Base-by-base conservation (phyloP, 1,284 basidiomycete genomes). In the Tranzscheliella williamsii region DNA sequence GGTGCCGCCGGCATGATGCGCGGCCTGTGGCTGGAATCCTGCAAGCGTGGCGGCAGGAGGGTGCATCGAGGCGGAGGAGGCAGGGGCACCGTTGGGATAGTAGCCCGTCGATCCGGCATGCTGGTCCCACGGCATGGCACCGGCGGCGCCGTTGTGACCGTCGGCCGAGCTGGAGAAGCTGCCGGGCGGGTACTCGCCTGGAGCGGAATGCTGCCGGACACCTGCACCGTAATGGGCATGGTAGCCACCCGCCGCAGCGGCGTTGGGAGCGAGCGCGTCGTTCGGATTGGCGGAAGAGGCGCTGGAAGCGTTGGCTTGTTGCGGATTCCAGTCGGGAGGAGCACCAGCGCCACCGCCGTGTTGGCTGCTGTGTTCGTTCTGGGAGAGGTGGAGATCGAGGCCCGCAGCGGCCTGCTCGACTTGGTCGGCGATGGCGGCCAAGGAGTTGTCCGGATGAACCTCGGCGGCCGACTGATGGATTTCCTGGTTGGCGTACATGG, bases 381-480 rank as follows among this genome's bases (percentile, higher is more conserved):
- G 38, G 9, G 48, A 53, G 2, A 30, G 27, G 30, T 60, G 48
- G 17, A 41, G 45, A 41, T 65, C 53, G 24, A 72, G 48, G 26
- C 70, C 61, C 4, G 55, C 58, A 0, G 70, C 68, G 17, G 67
- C 54, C 26, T 66, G 57, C 21, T 72, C 70, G 23, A 72, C 57
- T 22, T 70, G 55, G 20, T 64, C 54, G 5, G 67, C 56, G 21
- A 72, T 72, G 20, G 70, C 70, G n/a, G 60, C 65, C 5, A 72
- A 31, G 33, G 56, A 62, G 43, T 72, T 62, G 6, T 70, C 54
- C 0, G 69, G 65, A 4, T 70, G 47, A 16, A 72, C 67, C 23
- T 72, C 70, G 17, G 63, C 52, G 5, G 70, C 70, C 1, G 64
- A 65, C 40, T 70, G 65, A 33, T 70, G 53, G 20, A 72, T 70